Conservation (phyloP, 2,329 filamentous ascomycete genomes). For the Colletotrichum higginsianum region DNA sequence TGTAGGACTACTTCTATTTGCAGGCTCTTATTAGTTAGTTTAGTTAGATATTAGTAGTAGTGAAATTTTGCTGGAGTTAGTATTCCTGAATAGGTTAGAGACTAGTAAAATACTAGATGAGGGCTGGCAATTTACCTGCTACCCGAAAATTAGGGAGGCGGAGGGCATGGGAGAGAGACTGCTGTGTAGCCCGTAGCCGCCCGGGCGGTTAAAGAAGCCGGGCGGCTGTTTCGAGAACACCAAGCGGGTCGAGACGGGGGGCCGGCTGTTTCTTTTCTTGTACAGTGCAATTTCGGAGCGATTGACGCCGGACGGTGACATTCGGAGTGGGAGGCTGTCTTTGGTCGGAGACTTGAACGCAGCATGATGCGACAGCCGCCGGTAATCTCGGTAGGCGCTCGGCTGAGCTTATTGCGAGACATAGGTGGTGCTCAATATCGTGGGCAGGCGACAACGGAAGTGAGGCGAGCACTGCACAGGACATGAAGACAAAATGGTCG, state of each 20-base stretch:
- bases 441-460: slow-evolving; percentile 4
- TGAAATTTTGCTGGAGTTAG: too few species aligned
- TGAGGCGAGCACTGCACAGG: slow-evolving; percentile 23
- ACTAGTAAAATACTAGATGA: too few species aligned
- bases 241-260: background rate
- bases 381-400: slow-evolving; percentile 38
- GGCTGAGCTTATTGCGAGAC: slow-evolving; percentile 11
- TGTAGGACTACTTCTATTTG: too few species aligned
- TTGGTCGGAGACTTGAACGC: background rate
- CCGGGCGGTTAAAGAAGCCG: slow-evolving; percentile 41
- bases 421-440: background rate
- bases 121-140: too few species aligned
- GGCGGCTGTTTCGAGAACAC: slow-evolving; percentile 30
- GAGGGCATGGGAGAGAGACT: background rate
- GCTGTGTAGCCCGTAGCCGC: slow-evolving; percentile 34
- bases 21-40: too few species aligned
- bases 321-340: slow-evolving; percentile 19
- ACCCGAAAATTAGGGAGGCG: too few species aligned
- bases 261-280: slow-evolving; percentile 18
- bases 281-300: slow-evolving; percentile 9
- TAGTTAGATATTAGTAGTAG: too few species aligned
- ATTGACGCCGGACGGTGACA: slow-evolving; percentile 19
- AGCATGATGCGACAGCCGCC: slow-evolving; percentile 37
- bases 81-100: too few species aligned
- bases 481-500: background rate